Percentiles rank a stretch among this genome's conserved stretches.
phyloP scores from a whole-genome alignment of 2,329 filamentous ascomycete species.

The Arachnomyces sp. region DNA sequence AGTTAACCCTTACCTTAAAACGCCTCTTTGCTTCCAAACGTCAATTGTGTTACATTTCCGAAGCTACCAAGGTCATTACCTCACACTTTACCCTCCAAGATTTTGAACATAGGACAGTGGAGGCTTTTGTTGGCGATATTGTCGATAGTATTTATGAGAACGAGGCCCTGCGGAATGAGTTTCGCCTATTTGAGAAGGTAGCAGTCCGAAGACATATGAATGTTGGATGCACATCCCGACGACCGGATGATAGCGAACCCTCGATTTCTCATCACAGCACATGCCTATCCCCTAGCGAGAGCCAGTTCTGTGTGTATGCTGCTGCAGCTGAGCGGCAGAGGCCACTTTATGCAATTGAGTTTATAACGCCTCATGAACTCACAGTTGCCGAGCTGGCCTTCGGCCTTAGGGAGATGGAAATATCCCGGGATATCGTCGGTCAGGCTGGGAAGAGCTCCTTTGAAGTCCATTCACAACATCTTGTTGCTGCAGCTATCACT shows the following conservation, averaged over 20 bases:
- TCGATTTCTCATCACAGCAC: not conserved
- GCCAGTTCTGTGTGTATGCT: conserved; percentile 6
- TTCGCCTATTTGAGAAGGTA: conserved; percentile 27
- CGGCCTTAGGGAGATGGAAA: conserved; percentile 19
- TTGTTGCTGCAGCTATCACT: conserved; percentile 20
- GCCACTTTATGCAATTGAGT: conserved; percentile 15
- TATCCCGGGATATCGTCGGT: conserved; percentile 18
- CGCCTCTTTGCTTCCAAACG: conserved; percentile 9
- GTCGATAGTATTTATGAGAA: conserved; percentile 23
- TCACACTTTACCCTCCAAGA: conserved; percentile 29
- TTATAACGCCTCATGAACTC: conserved; percentile 21
- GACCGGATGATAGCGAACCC: not conserved
- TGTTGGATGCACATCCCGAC: conserved; percentile 13
- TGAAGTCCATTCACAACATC: conserved; percentile 17
- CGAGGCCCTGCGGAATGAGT: conserved; percentile 16
- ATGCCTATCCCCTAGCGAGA: not conserved
- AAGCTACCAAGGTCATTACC: conserved; percentile 24
- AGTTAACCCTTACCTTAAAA: conserved; percentile 6
- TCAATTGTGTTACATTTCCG: conserved; percentile 9
- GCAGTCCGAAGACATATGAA: conserved; percentile 34
- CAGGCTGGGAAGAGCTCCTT: conserved; percentile 18
- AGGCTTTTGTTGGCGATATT: conserved; percentile 29
- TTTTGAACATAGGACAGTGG: conserved; percentile 28
- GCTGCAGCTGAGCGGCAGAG: not conserved
- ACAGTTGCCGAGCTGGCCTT: conserved; percentile 17